Base-by-base conservation (phyloP, 352 stramenopile genomes). In the Pythium brachiatum region DNA sequence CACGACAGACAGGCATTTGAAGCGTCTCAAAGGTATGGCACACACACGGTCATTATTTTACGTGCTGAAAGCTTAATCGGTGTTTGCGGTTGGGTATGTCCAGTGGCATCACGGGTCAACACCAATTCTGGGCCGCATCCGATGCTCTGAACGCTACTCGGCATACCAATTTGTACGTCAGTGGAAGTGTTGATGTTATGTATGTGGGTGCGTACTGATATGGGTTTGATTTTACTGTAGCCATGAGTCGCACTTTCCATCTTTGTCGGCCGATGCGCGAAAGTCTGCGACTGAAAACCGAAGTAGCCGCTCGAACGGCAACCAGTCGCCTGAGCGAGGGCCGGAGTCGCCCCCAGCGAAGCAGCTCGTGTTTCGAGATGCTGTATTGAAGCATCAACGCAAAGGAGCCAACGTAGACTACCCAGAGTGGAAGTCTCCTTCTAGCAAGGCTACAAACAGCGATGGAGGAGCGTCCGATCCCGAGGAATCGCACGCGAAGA, bases 311-410 rank as follows among this genome's bases (percentile, higher is more conserved):
- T 38, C 20, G 21, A 13, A 27, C 27, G 46, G 34, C 27, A 55
- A 55, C 51, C 48, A 59, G 29, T 60, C 26, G 12, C 31, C 59
- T 27, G 29, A 60, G 15, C 23, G 29, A 41, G 51, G 16, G 2
- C 7, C 20, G 4, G 57, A 54, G 11, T 51, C 15, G 11, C 27
- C 71, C 48, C 53, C 57, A 34, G 50, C 60, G 6, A 70, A 74
- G n/a, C 72, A 76, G 26, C 38, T 85, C 3, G 29, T 77, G 12
- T 88, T 86, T 52, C 76, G 85, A 27, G 80, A 88, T 57, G 74
- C 74, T 21, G 77, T 88, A 7, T 59, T 90, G 15, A 73, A 76
- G 50, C 75, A 83, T 51, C 74, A 59, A 7, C 16, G 36, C 13
- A 61, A 62, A 32, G 26, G 3, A 21, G n/a, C 53, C 20, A 27